phyloP scores from a whole-genome alignment of 2,329 filamentous ascomycete species.

The Claviceps capensis region DNA sequence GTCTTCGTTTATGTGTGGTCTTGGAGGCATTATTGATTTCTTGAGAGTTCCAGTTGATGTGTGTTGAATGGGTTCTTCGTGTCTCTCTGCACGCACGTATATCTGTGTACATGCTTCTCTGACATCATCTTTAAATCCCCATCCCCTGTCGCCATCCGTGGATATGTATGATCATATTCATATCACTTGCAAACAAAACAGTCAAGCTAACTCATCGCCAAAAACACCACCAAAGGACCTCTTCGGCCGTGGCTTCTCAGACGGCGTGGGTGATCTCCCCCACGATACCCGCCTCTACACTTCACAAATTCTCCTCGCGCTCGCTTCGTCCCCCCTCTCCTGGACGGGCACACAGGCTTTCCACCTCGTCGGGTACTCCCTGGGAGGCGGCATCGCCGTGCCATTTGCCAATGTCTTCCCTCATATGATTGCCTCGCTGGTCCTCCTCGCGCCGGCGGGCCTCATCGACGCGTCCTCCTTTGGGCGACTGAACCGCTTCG shows the following conservation, averaged over 20 bases:
- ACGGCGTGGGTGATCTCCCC: conserved; percentile 49
- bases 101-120: no score
- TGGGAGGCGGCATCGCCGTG: conserved; percentile 66
- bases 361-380: conserved; percentile 63
- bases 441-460: conserved; percentile 69
- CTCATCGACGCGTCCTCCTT: conserved; percentile 48
- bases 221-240: conserved; percentile 32
- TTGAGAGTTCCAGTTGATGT: no score
- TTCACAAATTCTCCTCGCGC: conserved; percentile 55
- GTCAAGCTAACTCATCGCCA: not conserved
- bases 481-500: conserved; percentile 31
- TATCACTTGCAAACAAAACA: not conserved
- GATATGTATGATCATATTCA: no score
- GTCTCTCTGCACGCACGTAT: no score
- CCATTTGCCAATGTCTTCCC: conserved; percentile 65
- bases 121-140: no score
- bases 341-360: conserved; percentile 51
- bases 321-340: conserved; percentile 54
- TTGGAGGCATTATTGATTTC: no score
- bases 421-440: conserved; percentile 50
- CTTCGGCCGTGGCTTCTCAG: conserved; percentile 55
- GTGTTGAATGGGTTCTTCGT: no score
- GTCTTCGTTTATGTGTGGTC: not conserved
- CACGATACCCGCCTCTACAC: conserved; percentile 64
- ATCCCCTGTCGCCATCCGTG: not conserved